These are phyloP conservation scores for Barnettozyma wickerhamii DNA, from an alignment of 805 yeast genomes.

Conservation along the genomic window DNA sequence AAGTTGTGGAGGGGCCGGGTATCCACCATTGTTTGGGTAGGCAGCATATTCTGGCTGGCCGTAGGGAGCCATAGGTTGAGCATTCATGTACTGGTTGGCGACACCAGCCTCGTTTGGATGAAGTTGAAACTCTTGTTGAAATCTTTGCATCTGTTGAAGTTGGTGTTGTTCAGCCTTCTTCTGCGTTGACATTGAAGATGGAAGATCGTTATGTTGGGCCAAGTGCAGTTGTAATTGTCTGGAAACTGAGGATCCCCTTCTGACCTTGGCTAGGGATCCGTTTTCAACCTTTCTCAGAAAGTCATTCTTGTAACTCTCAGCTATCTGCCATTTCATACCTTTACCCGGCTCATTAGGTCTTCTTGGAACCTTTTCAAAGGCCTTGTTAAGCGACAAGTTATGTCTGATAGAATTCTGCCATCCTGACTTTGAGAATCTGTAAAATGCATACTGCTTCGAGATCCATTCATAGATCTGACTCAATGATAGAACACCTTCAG, in stretches of 20 bases:
- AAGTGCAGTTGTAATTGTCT: constrained; percentile 75
- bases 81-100: constrained; percentile 13
- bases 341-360: constrained; percentile 96
- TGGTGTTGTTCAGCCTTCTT: constrained; percentile 34
- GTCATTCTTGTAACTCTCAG: constrained; percentile 78
- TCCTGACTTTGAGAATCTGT: constrained; percentile 87
- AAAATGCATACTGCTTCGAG: constrained; percentile 81
- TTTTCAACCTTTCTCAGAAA: constrained; percentile 74
- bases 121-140: constrained; percentile 17
- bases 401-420: constrained; percentile 99
- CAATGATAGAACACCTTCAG: constrained; percentile 82
- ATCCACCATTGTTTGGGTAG: constrained; percentile 2
- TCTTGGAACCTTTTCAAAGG: constrained; percentile 96
- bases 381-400: constrained; percentile 89
- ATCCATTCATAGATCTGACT: constrained; percentile 94
- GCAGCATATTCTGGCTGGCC: constrained; percentile 4
- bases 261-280: constrained; percentile 68
- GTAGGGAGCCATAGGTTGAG: constrained; percentile 6
- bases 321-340: constrained; percentile 99
- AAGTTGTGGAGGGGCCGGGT: constrained; percentile 15
- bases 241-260: constrained; percentile 78
- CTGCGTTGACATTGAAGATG: constrained; percentile 21
- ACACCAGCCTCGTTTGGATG: constrained; percentile 14
- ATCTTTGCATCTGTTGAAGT: constrained; percentile 30
- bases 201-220: constrained; percentile 40